Base-by-base conservation (phyloP, 2,329 filamentous ascomycete species). In the Helminthosporium solani region DNA sequence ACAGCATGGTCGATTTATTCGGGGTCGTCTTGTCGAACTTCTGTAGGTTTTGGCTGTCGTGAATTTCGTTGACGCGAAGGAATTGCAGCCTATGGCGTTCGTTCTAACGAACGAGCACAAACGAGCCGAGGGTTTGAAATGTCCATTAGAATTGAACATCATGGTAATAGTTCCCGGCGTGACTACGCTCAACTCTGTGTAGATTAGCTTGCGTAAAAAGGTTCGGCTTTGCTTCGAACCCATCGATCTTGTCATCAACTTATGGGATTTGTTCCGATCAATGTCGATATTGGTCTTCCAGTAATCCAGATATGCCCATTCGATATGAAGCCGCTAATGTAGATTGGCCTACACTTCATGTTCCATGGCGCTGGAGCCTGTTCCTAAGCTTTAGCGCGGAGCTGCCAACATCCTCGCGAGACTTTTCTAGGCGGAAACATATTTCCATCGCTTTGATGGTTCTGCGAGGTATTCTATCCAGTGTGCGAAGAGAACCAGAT, bases 181-280 rank as follows among this genome's bases (percentile, higher is more conserved):
- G 3, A 54, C 27, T 3, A 7, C 3, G 9, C 21, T 47, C 33
- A 61, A 44, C 23, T 52, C 36, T 7, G 43, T 50, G 3, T 33
- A 37, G 2, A 60, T 42, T 0, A 55, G 55, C 43, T 61, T 58
- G 52, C 58, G 60, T 44, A 38, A 44, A 60, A 2, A 58, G 49
- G 20, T 60, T 63, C 39, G 60, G 56, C 3, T 49, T n/a, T 7
- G 51, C 49, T 40, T 63, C 59, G 2, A 60, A 45, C 28, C 47
- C 16, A 2, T 44, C 14, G 9, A 61, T 19, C 9, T 48, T 48
- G 14, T 30, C 28, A 11, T 28, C 3, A 60, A 31, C 42, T 63
- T 61, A 0, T 35, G 7, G 27, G 36, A 42, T 25, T 63, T 31
- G 8, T 4, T 18, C 3, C 12, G 3, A 15, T 42, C 40, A 12